These are phyloP conservation scores for Pluteus cervinus DNA, from an alignment of 768 basidiomycete genomes.

Conservation along the genomic window DNA sequence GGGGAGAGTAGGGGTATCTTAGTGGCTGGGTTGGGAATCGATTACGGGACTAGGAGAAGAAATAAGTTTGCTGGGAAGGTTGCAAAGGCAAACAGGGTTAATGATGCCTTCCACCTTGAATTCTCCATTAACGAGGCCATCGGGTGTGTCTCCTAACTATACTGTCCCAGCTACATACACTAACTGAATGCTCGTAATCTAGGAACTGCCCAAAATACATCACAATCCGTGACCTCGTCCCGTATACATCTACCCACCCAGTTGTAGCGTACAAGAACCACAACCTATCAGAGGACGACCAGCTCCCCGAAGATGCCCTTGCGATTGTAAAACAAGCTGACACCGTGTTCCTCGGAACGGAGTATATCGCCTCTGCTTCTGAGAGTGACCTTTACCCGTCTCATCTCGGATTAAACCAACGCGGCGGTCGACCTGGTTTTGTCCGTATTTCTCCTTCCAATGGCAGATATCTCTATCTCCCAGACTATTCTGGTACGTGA, in stretches of 20 bases:
- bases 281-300: conserved; percentile 26
- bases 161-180: neutral
- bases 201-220: conserved; percentile 74
- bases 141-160: conserved; percentile 38
- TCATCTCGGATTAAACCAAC: conserved; percentile 58
- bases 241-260: conserved; percentile 34
- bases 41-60: conserved; percentile 48
- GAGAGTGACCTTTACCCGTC: conserved; percentile 42
- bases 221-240: conserved; percentile 44
- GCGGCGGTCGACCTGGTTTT: conserved; percentile 59
- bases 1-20: conserved; percentile 23
- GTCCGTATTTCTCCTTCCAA: conserved; percentile 52
- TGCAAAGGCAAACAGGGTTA: conserved; percentile 30
- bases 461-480: conserved; percentile 47
- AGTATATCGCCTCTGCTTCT: conserved; percentile 32
- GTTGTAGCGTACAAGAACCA: conserved; percentile 26
- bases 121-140: conserved; percentile 25
- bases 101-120: conserved; percentile 20
- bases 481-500: conserved; percentile 51
- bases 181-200: neutral
- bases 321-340: conserved; percentile 43
- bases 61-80: conserved; percentile 58
- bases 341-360: conserved; percentile 50
- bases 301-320: conserved; percentile 45
- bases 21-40: conserved; percentile 54